A percentile compares a stretch with the other conserved stretches of the same genome.
These are phyloP conservation scores for Chloranthus sessilifolius DNA, from an alignment of 164 flowering plant genomes.

Conservation along the genomic window DNA sequence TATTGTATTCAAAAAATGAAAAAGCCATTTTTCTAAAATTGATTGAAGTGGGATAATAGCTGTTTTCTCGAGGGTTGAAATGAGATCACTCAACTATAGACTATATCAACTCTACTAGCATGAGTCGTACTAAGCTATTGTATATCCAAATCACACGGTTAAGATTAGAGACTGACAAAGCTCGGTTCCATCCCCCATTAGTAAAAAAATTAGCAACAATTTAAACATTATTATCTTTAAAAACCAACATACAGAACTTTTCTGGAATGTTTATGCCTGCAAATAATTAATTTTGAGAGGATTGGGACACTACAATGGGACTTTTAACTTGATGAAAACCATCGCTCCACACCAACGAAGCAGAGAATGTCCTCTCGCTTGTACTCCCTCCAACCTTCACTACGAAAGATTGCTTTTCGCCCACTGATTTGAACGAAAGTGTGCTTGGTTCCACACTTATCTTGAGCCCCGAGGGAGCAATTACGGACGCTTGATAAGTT, in stretches of 20 bases:
- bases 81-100: too few relatives aligned
- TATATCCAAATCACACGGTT: too few relatives aligned
- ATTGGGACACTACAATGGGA: constrained; percentile 51
- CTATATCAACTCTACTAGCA: too few relatives aligned
- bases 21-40: too few relatives aligned
- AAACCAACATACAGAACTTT: not conserved
- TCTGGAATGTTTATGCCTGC: not conserved
- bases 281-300: too few relatives aligned
- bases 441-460: constrained; percentile 32
- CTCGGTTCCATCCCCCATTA: not conserved
- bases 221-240: not conserved
- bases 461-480: constrained; percentile 19
- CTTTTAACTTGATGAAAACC: constrained; percentile 52
- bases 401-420: constrained; percentile 34
- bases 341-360: constrained; percentile 52
- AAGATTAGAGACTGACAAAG: too few relatives aligned
- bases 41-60: too few relatives aligned
- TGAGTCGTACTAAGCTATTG: too few relatives aligned
- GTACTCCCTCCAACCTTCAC: constrained; percentile 29
- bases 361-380: constrained; percentile 14
- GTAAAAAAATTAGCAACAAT: not conserved
- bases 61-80: too few relatives aligned
- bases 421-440: constrained; percentile 30
- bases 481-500: constrained; percentile 30
- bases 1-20: too few relatives aligned